phyloP scores from a whole-genome alignment of 2,329 filamentous ascomycete species.

The Epichloe sylvatica region DNA sequence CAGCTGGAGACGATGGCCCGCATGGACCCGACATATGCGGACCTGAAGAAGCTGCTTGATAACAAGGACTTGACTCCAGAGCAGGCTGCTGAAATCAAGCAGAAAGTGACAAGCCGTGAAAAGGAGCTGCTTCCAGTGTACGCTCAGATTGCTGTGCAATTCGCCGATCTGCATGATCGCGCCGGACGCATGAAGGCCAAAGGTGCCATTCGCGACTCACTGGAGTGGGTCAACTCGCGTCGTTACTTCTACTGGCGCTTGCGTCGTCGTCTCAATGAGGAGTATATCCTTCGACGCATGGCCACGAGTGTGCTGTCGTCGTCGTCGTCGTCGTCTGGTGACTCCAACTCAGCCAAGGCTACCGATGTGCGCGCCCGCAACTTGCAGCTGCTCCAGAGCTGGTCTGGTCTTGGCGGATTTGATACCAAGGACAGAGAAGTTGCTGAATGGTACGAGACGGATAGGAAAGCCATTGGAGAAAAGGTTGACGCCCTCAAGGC shows the following conservation, averaged over 20 bases:
- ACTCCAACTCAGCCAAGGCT: constrained; percentile 26
- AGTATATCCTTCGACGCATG: constrained; percentile 92
- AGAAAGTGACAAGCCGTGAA: constrained; percentile 73
- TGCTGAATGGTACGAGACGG: constrained; percentile 91
- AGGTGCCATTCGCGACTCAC: constrained; percentile 70
- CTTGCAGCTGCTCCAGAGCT: constrained; percentile 64
- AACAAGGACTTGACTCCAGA: constrained; percentile 53
- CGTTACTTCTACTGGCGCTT: constrained; percentile 99
- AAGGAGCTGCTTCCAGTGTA: constrained; percentile 85
- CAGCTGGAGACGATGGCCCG: constrained; percentile 96
- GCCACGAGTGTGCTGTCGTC: constrained; percentile 25
- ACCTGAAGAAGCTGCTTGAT: constrained; percentile 65
- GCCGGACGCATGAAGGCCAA: constrained; percentile 97
- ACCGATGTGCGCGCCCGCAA: constrained; percentile 48
- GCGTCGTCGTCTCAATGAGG: constrained; percentile 89
- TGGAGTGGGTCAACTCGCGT: constrained; percentile 78
- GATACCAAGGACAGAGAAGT: constrained; percentile 68
- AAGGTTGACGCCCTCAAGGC: constrained; percentile 77
- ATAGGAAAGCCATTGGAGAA: constrained; percentile 65
- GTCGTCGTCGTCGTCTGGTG: constrained; percentile 11
- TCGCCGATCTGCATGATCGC: constrained; percentile 92
- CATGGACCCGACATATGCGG: constrained; percentile 69
- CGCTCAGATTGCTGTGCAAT: constrained; percentile 87
- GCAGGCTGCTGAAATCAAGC: constrained; percentile 64
- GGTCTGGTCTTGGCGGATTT: constrained; percentile 68